These are phyloP conservation scores for Coniochaeta ligniaria DNA, from an alignment of 2,329 filamentous ascomycete genomes.

Conservation along the genomic window DNA sequence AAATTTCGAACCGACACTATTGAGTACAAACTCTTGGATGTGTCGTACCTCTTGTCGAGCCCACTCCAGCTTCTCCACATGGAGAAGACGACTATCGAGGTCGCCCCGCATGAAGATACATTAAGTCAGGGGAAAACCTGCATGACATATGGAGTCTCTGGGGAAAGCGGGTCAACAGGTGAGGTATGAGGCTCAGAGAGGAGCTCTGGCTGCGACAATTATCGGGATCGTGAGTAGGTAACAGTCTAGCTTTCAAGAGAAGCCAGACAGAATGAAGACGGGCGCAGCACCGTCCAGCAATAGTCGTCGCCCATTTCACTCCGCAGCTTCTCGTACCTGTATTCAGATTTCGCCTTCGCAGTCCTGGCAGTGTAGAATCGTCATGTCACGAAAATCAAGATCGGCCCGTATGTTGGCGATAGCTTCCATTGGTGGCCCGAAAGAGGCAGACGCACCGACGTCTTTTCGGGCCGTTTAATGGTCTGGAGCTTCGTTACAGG, in stretches of 20 bases:
- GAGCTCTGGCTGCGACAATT: neutral
- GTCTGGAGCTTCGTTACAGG: neutral
- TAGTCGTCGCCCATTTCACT: neutral
- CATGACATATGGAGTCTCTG: neutral
- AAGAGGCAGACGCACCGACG: neutral
- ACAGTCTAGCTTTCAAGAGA: neutral
- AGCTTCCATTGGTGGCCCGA: neutral
- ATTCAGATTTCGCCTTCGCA: too few relatives aligned
- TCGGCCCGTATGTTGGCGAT: neutral
- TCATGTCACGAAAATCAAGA: neutral
- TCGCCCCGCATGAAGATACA: neutral
- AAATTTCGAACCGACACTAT: neutral
- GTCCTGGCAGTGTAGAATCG: neutral
- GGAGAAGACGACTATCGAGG: neutral
- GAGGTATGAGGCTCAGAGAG: too few relatives aligned
- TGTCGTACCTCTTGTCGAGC: neutral
- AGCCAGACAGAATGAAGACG: neutral
- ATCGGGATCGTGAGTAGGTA: neutral
- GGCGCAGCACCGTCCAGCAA: neutral
- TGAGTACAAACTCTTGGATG: neutral
- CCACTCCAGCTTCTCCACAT: neutral
- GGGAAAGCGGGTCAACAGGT: neutral
- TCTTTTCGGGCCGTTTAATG: neutral
- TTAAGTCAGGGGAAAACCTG: neutral
- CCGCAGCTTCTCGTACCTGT: neutral